Evolutionary conservation across 1,139 yeast species (phyloP).

Genomic region (Spencermartinsiella ligniputridi): DNA sequence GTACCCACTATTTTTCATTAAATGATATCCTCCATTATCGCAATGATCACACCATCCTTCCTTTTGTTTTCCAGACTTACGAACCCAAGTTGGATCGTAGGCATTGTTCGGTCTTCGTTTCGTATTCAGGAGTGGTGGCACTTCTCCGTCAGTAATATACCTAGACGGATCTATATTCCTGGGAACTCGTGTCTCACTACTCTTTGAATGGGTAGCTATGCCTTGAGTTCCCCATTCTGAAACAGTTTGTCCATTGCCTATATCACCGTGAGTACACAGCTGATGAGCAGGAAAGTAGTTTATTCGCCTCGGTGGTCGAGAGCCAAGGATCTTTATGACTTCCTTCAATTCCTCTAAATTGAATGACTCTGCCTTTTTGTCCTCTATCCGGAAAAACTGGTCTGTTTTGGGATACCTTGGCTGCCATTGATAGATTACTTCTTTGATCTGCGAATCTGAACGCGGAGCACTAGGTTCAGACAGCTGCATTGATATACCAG

Average conservation of each 20-base stretch:
- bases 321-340: slow-evolving; percentile 21
- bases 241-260: slow-evolving; percentile 24
- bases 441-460: slow-evolving; percentile 14
- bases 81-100: slow-evolving; percentile 26
- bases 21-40: slow-evolving; percentile 24
- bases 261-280: slow-evolving; percentile 22
- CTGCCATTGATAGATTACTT: slow-evolving; percentile 19
- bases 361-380: slow-evolving; percentile 21
- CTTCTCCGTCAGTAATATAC: background rate
- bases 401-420: slow-evolving; percentile 20
- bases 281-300: slow-evolving; percentile 25
- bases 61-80: slow-evolving; percentile 20
- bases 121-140: slow-evolving; percentile 31
- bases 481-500: background rate
- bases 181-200: slow-evolving; percentile 19
- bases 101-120: slow-evolving; percentile 20
- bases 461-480: slow-evolving; percentile 4
- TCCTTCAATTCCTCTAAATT: slow-evolving; percentile 24
- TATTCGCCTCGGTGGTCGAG: slow-evolving; percentile 26
- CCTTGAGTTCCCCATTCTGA: slow-evolving; percentile 22
- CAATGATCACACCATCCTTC: slow-evolving; percentile 31
- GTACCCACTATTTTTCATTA: slow-evolving; percentile 29
- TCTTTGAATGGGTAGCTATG: slow-evolving; percentile 17
- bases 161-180: slow-evolving; percentile 14
- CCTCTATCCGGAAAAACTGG: slow-evolving; percentile 23